Percentiles rank a stretch among this genome's conserved stretches.
Conservation (phyloP, 331 rosid species). For the Malus hybrid region DNA sequence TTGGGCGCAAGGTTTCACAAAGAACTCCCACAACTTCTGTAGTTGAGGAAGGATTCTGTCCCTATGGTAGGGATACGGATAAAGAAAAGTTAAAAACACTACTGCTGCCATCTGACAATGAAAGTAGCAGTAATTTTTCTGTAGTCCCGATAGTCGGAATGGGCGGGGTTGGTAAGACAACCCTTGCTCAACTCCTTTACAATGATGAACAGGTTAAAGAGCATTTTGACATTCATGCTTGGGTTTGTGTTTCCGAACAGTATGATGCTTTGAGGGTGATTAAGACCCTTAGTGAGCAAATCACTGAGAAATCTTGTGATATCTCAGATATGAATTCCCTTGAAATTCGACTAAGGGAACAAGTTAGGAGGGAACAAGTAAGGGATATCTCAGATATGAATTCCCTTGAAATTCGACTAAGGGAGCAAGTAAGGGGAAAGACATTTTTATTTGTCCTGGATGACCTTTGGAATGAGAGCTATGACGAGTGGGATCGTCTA, state of each 20-base stretch:
- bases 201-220: background rate
- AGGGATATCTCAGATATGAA: background rate
- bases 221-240: background rate
- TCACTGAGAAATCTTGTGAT: background rate
- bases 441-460: background rate
- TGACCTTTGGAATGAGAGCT: background rate
- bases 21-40: background rate
- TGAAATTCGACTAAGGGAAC: background rate
- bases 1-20: background rate
- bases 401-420: background rate
- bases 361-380: too few relatives aligned
- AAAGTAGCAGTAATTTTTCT: background rate
- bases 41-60: slow-evolving; percentile 1
- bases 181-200: background rate
- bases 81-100: background rate
- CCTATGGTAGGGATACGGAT: slow-evolving; percentile 15
- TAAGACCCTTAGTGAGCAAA: background rate
- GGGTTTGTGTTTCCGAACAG: background rate
- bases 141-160: background rate
- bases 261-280: background rate
- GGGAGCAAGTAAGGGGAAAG: background rate
- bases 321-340: background rate
- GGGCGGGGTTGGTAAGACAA: background rate
- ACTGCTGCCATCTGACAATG: background rate
- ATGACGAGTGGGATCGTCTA: background rate